phyloP scores from a whole-genome alignment of 352 stramenopile genomes.

The Phytophthora tubulina region DNA sequence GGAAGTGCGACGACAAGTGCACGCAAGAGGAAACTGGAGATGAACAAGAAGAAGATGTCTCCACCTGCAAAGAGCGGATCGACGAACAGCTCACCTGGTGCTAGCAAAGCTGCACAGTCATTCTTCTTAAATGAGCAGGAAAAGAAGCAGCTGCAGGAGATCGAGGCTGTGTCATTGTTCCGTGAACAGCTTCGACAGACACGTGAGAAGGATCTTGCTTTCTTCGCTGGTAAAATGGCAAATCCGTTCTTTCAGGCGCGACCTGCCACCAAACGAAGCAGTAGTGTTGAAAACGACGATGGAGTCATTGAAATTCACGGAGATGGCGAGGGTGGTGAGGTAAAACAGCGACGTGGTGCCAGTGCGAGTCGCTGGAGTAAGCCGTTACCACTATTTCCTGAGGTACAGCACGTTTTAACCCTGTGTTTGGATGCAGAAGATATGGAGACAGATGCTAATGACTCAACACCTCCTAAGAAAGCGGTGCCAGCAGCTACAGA shows the following conservation, averaged over 20 bases:
- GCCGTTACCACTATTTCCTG: conserved; percentile 48
- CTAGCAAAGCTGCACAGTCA: conserved; percentile 42
- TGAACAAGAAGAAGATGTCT: conserved; percentile 63
- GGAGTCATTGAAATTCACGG: conserved; percentile 45
- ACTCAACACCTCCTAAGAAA: conserved; percentile 22
- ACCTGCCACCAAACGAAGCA: conserved; percentile 18
- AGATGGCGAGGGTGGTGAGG: conserved; percentile 15
- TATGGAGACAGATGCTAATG: conserved; percentile 10
- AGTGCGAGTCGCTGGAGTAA: conserved; percentile 54
- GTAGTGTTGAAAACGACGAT: conserved; percentile 35
- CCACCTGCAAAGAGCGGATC: conserved; percentile 33
- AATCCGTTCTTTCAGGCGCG: conserved; percentile 80
- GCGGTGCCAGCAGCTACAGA: not conserved
- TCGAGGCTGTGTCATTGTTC: conserved; percentile 69
- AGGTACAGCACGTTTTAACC: conserved; percentile 53
- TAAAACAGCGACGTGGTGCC: conserved; percentile 29
- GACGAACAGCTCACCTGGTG: conserved; percentile 26
- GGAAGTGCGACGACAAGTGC: conserved; percentile 26
- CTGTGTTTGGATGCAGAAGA: conserved; percentile 26
- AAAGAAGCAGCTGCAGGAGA: conserved; percentile 76
- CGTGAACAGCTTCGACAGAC: conserved; percentile 71
- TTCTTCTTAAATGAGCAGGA: conserved; percentile 78
- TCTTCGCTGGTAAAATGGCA: conserved; percentile 65
- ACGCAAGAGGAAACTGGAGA: conserved; percentile 72
- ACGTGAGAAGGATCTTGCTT: conserved; percentile 75